phyloP scores from a whole-genome alignment of 129 eudicot species.

The Chrysanthemum seticuspe region DNA sequence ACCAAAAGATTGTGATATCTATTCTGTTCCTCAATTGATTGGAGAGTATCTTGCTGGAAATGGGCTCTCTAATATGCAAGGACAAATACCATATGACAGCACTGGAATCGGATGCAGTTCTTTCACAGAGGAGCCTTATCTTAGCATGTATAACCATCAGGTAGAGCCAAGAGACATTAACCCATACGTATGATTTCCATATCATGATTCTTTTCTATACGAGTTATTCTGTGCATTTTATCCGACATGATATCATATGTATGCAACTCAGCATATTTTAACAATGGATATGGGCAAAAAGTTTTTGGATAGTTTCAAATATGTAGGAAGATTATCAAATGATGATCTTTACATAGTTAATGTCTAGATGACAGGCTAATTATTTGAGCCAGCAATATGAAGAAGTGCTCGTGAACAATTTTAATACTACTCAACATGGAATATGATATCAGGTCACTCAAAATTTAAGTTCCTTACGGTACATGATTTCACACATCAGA shows the following conservation, averaged over 20 bases:
- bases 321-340: neutral
- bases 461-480: constrained; percentile 20
- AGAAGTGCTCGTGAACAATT: constrained; percentile 19
- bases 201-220: constrained; percentile 16
- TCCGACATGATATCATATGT: constrained; percentile 9
- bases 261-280: neutral
- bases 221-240: neutral
- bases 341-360: constrained; percentile 3
- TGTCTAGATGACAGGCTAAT: constrained; percentile 22
- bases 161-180: constrained; percentile 18
- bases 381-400: constrained; percentile 20
- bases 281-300: constrained; percentile 16
- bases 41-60: constrained; percentile 45
- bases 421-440: constrained; percentile 28
- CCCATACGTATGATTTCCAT: constrained; percentile 22
- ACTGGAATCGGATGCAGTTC: constrained; percentile 32
- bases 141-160: constrained; percentile 31
- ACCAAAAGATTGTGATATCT: constrained; percentile 27
- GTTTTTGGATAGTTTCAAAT: constrained; percentile 11
- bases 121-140: constrained; percentile 26
- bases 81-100: constrained; percentile 15
- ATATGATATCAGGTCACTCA: constrained; percentile 41
- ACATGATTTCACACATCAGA: neutral
- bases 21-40: constrained; percentile 39
- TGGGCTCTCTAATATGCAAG: constrained; percentile 34